Conservation (phyloP, 192 early-diverging fungal genomes). For the Diversispora epigaea region DNA sequence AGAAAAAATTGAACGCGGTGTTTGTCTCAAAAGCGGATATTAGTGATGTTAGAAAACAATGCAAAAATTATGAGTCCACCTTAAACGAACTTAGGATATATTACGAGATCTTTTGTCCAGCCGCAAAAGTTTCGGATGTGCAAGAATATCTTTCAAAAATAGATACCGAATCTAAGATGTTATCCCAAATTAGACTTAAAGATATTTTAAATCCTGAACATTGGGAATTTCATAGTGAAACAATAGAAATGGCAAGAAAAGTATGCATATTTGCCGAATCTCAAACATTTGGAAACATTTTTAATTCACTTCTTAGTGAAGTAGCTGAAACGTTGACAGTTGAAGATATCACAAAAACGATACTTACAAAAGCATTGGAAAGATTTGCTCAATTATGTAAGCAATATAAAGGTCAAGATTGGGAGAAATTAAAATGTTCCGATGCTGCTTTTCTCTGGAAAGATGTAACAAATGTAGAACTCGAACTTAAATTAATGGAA, state of each 20-base stretch:
- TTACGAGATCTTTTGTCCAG: neutral
- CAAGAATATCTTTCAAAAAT: neutral
- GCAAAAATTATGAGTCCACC: neutral
- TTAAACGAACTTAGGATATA: conserved; percentile 10
- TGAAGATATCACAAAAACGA: neutral
- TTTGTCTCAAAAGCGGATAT: neutral
- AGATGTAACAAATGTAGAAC: conserved; percentile 10
- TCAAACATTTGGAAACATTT: conserved; percentile 18
- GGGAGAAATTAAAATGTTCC: conserved; percentile 5
- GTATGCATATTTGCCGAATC: neutral
- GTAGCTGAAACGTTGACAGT: neutral
- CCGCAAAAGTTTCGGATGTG: neutral
- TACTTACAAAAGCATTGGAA: neutral
- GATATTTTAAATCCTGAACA: neutral
- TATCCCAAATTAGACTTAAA: neutral
- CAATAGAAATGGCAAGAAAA: neutral
- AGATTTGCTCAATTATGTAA: neutral
- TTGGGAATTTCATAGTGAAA: conserved; percentile 5
- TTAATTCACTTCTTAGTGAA: neutral
- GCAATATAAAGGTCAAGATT: conserved; percentile 11
- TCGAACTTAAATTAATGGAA: neutral
- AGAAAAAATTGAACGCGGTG: neutral
- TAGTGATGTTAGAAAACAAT: neutral
- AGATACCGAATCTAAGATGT: neutral
- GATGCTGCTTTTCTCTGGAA: conserved; percentile 9